Evolutionary conservation across 2,329 filamentous ascomycete species (phyloP), one percentile per base, ranked within the genome.

Genomic region (Blumeria graminis): DNA sequence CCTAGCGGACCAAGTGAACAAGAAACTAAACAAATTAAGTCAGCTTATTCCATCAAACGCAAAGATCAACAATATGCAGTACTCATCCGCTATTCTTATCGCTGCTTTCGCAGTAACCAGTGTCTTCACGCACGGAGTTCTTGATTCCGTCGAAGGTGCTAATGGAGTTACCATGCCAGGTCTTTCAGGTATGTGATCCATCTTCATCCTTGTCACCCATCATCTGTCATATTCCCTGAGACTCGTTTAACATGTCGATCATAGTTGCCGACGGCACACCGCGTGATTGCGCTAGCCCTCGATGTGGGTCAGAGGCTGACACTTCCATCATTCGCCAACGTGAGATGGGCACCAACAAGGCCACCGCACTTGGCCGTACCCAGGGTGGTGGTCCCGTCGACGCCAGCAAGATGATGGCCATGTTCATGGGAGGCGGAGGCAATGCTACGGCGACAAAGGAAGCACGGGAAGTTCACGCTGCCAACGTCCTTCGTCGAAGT

Each of bases 381-480:
- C 67, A 77, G 63, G 76, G 72, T 58, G 75, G 73, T 56, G 78
- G 80, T 14, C 72, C 76, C 57, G 72, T 83, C 59, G 71, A 79
- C 58, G 74, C 80, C 33, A 69, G 71, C 18, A 69, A 69, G 61
- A 77, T 79, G 68, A 72, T 84, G 60, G 61, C 72, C 57, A 72
- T 66, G 65, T 84, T 83, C 70, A 80, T 84, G 75, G 73, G 72
- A 36, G 64, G 58, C n/a, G 65, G 68, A 22, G 67, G 68, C 11
- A 68, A 67, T 3, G 63, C 64, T 34, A 66, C 69, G 35, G 65
- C 65, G 9, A 71, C 72, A n/a, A 65, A 69, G n/a, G 71, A 72
- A 35, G 81, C 86, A n/a, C 77, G 90, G 33, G 73, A 82, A 56
- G 79, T 95, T 10, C 82, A 92, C 65, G 75, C 86, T 63, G 76